Conservation (phyloP, 257 asterid species). For the Solanum ossicruentum region DNA sequence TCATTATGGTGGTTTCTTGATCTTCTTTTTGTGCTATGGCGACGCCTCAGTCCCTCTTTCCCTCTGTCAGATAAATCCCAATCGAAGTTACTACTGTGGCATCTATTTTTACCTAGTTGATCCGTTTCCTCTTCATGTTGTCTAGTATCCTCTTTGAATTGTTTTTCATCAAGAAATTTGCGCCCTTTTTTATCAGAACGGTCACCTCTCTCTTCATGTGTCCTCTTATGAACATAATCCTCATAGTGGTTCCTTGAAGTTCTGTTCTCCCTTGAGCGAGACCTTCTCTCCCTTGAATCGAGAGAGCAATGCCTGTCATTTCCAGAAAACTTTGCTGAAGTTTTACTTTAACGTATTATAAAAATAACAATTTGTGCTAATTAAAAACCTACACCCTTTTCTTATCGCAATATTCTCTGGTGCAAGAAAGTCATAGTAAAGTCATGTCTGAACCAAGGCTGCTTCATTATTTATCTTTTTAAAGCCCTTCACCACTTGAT, state of each 20-base stretch:
- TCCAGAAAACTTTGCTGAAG: not conserved
- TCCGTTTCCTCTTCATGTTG: slow-evolving; percentile 9
- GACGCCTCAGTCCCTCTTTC: slow-evolving; percentile 3
- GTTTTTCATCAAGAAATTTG: slow-evolving; percentile 17
- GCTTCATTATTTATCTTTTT: not conserved
- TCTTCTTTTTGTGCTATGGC: slow-evolving; percentile 13
- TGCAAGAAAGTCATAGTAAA: not conserved
- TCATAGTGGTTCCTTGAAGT: slow-evolving; percentile 29
- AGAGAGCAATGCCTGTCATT: slow-evolving; percentile 22
- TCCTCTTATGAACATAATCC: slow-evolving; percentile 19
- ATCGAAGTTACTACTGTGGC: slow-evolving; percentile 26
- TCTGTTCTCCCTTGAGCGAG: slow-evolving; percentile 41
- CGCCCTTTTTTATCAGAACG: slow-evolving; percentile 14
- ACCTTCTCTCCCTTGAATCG: slow-evolving; percentile 42
- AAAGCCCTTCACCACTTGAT: not conserved
- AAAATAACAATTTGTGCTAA: not conserved
- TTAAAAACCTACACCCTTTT: not conserved
- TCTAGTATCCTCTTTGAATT: slow-evolving; percentile 9
- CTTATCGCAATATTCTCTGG: not conserved
- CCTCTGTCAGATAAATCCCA: slow-evolving; percentile 14
- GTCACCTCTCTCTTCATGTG: slow-evolving; percentile 8
- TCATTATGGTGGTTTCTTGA: slow-evolving; percentile 1
- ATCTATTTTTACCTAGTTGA: slow-evolving; percentile 11
- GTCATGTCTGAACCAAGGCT: not conserved
- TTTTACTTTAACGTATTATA: not conserved